A percentile compares a stretch with the other conserved stretches of the same genome.
phyloP scores from a whole-genome alignment of 2,329 filamentous ascomycete species.

The Ceratocystis huliohia region DNA sequence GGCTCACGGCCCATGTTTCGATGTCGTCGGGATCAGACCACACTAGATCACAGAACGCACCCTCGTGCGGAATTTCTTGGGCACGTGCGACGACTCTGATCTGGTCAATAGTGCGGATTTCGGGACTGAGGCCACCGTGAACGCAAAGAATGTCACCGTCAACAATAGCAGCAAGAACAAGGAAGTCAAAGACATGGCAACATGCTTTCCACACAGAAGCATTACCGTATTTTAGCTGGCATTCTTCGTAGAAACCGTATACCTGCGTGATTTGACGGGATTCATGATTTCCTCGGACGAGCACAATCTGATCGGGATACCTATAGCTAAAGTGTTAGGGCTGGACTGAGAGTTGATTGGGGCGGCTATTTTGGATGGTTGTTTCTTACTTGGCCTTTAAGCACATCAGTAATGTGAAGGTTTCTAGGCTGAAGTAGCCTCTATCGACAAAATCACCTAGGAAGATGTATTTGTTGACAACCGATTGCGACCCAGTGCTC shows the following conservation, averaged over 20 bases:
- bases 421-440: constrained; percentile 95
- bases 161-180: constrained; percentile 91
- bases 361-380: not conserved
- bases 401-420: constrained; percentile 92
- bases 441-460: constrained; percentile 91
- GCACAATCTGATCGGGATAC: constrained; percentile 87
- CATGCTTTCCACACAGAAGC: constrained; percentile 99
- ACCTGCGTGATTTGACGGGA: constrained; percentile 96
- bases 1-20: constrained; percentile 91
- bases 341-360: not conserved
- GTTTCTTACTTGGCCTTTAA: constrained; percentile 56
- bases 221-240: constrained; percentile 94
- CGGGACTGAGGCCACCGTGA: constrained; percentile 77
- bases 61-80: constrained; percentile 95
- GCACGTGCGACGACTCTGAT: constrained; percentile 97
- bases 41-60: constrained; percentile 93
- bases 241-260: constrained; percentile 98
- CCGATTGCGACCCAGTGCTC: constrained; percentile 34
- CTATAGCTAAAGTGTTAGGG: constrained; percentile 38
- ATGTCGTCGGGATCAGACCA: constrained; percentile 98
- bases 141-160: constrained; percentile 98
- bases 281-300: constrained; percentile 96
- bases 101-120: constrained; percentile 95
- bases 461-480: constrained; percentile 46
- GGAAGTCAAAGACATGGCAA: constrained; percentile 97